These are phyloP conservation scores for Gossypium herbaceum DNA, from an alignment of 345 rosid genomes.

Conservation along the genomic window DNA sequence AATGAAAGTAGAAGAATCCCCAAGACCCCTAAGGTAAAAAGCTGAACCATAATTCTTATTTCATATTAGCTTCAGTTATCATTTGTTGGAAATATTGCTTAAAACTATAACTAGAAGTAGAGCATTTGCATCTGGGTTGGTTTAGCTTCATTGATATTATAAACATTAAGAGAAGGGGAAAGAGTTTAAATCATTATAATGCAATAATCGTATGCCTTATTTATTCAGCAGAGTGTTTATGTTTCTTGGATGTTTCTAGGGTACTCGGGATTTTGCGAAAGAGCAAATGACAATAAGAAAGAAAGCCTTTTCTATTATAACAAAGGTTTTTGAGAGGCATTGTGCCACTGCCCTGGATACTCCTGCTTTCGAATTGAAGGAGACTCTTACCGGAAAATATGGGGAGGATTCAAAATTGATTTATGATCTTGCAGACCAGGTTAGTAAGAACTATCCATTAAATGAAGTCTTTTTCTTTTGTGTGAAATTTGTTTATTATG, in stretches of 20 bases:
- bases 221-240: background rate
- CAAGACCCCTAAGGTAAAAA: constrained; percentile 81
- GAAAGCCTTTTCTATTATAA: constrained; percentile 70
- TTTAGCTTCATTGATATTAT: background rate
- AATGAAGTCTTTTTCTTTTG: background rate
- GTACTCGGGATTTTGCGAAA: constrained; percentile 86
- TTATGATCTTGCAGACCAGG: constrained; percentile 96
- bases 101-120: background rate
- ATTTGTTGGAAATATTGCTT: constrained; percentile 6
- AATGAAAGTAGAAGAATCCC: constrained; percentile 89
- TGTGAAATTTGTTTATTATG: background rate
- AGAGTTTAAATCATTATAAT: background rate
- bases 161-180: background rate
- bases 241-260: constrained; percentile 36
- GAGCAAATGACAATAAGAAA: constrained; percentile 83
- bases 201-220: background rate
- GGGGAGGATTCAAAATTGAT: constrained; percentile 96
- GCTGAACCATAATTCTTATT: background rate
- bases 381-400: constrained; percentile 87
- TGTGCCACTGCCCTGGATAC: constrained; percentile 93
- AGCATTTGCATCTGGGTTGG: background rate
- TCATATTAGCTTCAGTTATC: background rate
- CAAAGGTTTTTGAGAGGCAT: constrained; percentile 79
- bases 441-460: constrained; percentile 24
- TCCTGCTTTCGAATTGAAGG: constrained; percentile 92